Base-by-base conservation (phyloP, 2,329 filamentous ascomycete genomes). In the Ceratocystis papillata region DNA sequence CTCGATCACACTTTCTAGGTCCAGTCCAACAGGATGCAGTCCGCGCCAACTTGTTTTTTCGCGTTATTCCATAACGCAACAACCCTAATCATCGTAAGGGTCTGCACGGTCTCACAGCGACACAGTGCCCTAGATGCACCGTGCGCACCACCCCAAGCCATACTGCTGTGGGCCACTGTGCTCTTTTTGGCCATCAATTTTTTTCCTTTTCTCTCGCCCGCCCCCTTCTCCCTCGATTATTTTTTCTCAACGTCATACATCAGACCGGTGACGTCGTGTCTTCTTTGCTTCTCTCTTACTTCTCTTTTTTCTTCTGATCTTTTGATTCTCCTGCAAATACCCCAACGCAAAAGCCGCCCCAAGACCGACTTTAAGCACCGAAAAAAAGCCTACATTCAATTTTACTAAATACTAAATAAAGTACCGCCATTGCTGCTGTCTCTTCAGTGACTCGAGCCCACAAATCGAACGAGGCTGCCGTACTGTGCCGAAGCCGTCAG, bases 171-270 rank as follows among this genome's bases (percentile, higher is more conserved):
- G 66, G 55, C 44, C 63, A n/a, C 37, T 33, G 44, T 65, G 48
- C 41, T 67, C 61, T 44, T 64, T 59, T 64, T 59, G 46, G 57
- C 53, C 66, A 41, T 65, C 63, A 59, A 59, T 65, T 67, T 67
- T 65, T 67, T 67, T 64, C 55, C 62, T 67, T 60, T 67, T 67
- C 65, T 64, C 55, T 67, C 53, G 61, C 53, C 62, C 44, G 65
- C 63, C 45, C 55, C 65, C 65, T 60, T 65, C 63, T 67, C 66
- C 66, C 66, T 67, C 66, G 66, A 65, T 59, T 59, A 59, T 59
- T 65, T 65, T 67, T 67, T 55, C 66, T 67, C 66, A 67, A 67
- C 66, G 66, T 67, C 66, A 67, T 67, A 67, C 66, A 65, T 61
- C 57, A 53, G 66, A 67, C 66, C 66, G 63, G 66, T 67, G 66